These are phyloP conservation scores for Paxillus rubicundulus DNA, from an alignment of 768 basidiomycete species.

Conservation along the genomic window DNA sequence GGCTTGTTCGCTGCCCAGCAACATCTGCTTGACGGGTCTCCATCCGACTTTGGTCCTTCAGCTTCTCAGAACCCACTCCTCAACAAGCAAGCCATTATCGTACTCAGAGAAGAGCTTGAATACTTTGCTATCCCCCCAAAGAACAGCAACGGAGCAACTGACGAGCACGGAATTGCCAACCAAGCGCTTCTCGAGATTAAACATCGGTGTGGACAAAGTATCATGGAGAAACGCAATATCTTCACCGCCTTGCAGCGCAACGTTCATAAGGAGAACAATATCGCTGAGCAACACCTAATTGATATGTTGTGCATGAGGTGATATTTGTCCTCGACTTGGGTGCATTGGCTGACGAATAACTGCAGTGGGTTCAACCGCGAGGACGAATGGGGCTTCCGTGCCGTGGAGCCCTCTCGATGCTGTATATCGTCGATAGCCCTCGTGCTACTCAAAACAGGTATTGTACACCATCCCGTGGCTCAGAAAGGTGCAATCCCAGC, in stretches of 20 bases:
- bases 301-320: conserved; percentile 99
- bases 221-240: conserved; percentile 88
- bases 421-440: conserved; percentile 98
- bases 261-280: conserved; percentile 98
- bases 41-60: conserved; percentile 58
- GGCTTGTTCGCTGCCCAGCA: conserved; percentile 80
- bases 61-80: conserved; percentile 87
- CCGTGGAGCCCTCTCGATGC: conserved; percentile 92
- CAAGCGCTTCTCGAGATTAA: conserved; percentile 76
- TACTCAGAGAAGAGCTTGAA: conserved; percentile 95
- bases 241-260: conserved; percentile 98
- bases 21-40: conserved; percentile 65
- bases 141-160: conserved; percentile 57
- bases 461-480: conserved; percentile 59
- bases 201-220: conserved; percentile 78
- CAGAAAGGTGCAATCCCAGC: conserved; percentile 66
- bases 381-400: conserved; percentile 98
- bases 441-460: conserved; percentile 96
- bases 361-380: conserved; percentile 87
- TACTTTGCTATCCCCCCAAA: conserved; percentile 95
- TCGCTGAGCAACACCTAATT: conserved; percentile 98
- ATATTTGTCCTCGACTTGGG: conserved; percentile 11
- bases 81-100: conserved; percentile 96
- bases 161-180: conserved; percentile 80
- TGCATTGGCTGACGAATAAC: conserved; percentile 10